Conservation (phyloP, 495 filamentous ascomycete genomes). For the Podospora didyma region DNA sequence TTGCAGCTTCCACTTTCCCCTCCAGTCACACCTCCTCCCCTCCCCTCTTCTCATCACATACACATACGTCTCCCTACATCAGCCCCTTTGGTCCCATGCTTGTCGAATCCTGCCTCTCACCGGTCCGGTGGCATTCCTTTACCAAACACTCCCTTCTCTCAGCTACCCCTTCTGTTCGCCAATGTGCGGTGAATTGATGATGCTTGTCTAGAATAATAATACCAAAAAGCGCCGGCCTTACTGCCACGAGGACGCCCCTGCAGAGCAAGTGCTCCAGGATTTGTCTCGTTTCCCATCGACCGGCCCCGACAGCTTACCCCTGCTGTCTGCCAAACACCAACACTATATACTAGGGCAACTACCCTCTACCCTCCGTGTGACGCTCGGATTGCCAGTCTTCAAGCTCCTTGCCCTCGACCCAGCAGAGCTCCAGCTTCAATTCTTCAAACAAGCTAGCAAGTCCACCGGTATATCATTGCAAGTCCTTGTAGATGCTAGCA, state of each 20-base stretch:
- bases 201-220: constrained; percentile 45
- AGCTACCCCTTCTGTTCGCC: constrained; percentile 15
- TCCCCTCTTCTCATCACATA: constrained; percentile 19
- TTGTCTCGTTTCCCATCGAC: constrained; percentile 26
- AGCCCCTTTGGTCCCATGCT: constrained; percentile 23
- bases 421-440: constrained; percentile 29
- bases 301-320: constrained; percentile 24
- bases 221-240: constrained; percentile 46
- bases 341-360: constrained; percentile 39
- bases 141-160: constrained; percentile 15
- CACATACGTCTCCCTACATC: constrained; percentile 26
- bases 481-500: constrained; percentile 13
- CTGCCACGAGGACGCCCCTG: constrained; percentile 36
- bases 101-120: constrained; percentile 22
- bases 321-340: constrained; percentile 31
- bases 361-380: constrained; percentile 23
- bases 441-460: constrained; percentile 34
- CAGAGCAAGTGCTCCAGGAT: constrained; percentile 36
- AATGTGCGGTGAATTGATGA: constrained; percentile 44
- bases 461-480: constrained; percentile 13
- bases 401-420: constrained; percentile 26
- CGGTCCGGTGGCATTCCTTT: constrained; percentile 20
- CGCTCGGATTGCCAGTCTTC: constrained; percentile 23
- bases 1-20: constrained; percentile 6
- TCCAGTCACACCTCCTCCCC: constrained; percentile 9